Conservation (phyloP, 192 early-diverging fungal species). For the Rhizophlyctis rosea region DNA sequence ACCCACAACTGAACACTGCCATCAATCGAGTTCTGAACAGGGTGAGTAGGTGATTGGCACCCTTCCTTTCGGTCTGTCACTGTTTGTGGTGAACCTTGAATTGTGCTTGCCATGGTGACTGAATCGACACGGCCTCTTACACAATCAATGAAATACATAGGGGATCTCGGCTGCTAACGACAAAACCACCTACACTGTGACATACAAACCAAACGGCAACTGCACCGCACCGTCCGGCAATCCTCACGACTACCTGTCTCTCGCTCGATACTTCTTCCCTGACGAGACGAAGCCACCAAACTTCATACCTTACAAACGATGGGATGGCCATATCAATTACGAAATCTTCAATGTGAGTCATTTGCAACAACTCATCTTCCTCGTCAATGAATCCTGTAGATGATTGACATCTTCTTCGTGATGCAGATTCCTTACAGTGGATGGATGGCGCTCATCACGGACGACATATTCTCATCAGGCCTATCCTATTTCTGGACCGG, state of each 20-base stretch:
- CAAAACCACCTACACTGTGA: constrained; percentile 50
- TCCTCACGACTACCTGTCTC: constrained; percentile 55
- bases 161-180: constrained; percentile 4
- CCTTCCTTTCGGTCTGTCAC: background rate
- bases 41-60: background rate
- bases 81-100: background rate
- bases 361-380: too few relatives aligned
- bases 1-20: constrained; percentile 21
- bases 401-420: too few relatives aligned
- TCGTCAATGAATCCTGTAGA: too few relatives aligned
- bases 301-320: constrained; percentile 47
- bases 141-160: too few relatives aligned
- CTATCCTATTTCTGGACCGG: constrained; percentile 55
- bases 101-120: constrained; percentile 21
- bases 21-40: constrained; percentile 12
- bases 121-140: constrained; percentile 23
- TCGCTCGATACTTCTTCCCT: constrained; percentile 60
- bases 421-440: constrained; percentile 43
- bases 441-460: constrained; percentile 12
- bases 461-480: constrained; percentile 16
- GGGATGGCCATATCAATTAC: constrained; percentile 50
- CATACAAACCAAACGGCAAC: constrained; percentile 33
- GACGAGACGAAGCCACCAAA: constrained; percentile 23
- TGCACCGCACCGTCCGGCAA: constrained; percentile 39
- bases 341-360: constrained; percentile 45